Conservation (phyloP, 257 asterid species). For the Ehretia macrophylla region DNA sequence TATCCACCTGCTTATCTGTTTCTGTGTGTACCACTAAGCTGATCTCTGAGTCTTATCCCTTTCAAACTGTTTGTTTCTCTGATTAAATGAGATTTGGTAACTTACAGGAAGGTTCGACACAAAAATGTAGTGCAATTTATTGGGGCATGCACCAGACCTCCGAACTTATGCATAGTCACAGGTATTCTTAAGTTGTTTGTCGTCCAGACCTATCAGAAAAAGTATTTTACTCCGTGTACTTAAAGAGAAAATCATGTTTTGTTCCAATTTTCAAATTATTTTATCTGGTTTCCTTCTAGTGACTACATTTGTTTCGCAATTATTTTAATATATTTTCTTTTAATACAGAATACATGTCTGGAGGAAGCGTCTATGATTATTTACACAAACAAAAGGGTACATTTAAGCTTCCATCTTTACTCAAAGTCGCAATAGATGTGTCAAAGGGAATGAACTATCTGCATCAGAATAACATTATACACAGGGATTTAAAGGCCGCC, state of each 20-base stretch:
- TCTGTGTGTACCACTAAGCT: too few species aligned
- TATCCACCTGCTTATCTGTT: too few species aligned
- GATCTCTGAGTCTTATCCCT: background rate
- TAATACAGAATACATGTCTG: slow-evolving; percentile 80
- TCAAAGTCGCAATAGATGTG: slow-evolving; percentile 91
- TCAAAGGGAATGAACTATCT: slow-evolving; percentile 96
- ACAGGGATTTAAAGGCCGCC: slow-evolving; percentile 98
- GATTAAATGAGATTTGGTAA: slow-evolving; percentile 15
- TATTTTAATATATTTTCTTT: slow-evolving; percentile 17
- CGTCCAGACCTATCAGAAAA: background rate
- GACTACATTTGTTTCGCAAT: slow-evolving; percentile 2
- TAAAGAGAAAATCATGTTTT: too few species aligned
- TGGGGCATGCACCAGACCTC: slow-evolving; percentile 95
- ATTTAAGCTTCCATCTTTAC: slow-evolving; percentile 78
- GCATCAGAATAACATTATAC: slow-evolving; percentile 96
- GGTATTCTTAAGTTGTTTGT: slow-evolving; percentile 35
- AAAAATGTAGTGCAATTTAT: slow-evolving; percentile 94
- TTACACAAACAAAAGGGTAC: slow-evolving; percentile 93
- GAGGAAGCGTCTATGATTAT: slow-evolving; percentile 95
- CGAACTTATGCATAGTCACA: slow-evolving; percentile 90
- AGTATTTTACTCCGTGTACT: background rate
- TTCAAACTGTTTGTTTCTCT: slow-evolving; percentile 4
- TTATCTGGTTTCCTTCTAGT: background rate
- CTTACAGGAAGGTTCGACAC: slow-evolving; percentile 94
- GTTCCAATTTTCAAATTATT: background rate